phyloP scores from a whole-genome alignment of 768 basidiomycete genomes.

The Epithele typhae region DNA sequence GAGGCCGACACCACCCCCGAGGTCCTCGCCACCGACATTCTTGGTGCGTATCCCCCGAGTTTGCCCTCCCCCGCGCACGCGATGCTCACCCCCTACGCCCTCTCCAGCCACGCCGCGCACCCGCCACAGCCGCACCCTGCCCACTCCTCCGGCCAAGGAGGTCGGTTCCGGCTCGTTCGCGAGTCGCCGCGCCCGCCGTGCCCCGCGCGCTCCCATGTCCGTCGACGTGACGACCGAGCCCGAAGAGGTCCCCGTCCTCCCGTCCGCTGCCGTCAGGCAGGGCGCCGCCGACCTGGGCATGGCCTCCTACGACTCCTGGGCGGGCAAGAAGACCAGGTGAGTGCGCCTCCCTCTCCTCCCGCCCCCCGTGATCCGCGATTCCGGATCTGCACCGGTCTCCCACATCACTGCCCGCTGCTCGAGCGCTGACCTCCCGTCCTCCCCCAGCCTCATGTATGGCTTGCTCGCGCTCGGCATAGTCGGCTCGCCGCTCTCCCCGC shows the following conservation, averaged over 20 bases:
- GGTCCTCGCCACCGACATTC: slow-evolving; percentile 27
- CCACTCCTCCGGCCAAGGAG: slow-evolving; percentile 4
- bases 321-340: slow-evolving; percentile 17
- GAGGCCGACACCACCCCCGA: slow-evolving; percentile 28
- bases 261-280: slow-evolving; percentile 11
- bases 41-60: slow-evolving; percentile 5
- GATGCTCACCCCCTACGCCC: not conserved
- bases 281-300: slow-evolving; percentile 17
- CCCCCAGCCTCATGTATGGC: slow-evolving; percentile 15
- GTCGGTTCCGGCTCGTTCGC: slow-evolving; percentile 12
- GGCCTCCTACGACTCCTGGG: slow-evolving; percentile 19
- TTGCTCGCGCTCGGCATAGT: slow-evolving; percentile 18
- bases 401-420: not conserved
- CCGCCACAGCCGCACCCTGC: slow-evolving; percentile 4
- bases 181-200: slow-evolving; percentile 8
- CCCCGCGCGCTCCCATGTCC: slow-evolving; percentile 8
- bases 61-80: no score
- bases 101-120: slow-evolving; percentile 12
- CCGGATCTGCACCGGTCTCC: not conserved
- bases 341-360: not conserved
- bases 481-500: slow-evolving; percentile 15
- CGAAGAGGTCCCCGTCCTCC: slow-evolving; percentile 9
- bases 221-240: slow-evolving; percentile 12
- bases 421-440: not conserved
- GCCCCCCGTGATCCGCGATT: no score